Evolutionary conservation across 2,329 filamentous ascomycete genomes (phyloP), one percentile per base, ranked within the genome.

Genomic region (Ophiostoma perfectum): DNA sequence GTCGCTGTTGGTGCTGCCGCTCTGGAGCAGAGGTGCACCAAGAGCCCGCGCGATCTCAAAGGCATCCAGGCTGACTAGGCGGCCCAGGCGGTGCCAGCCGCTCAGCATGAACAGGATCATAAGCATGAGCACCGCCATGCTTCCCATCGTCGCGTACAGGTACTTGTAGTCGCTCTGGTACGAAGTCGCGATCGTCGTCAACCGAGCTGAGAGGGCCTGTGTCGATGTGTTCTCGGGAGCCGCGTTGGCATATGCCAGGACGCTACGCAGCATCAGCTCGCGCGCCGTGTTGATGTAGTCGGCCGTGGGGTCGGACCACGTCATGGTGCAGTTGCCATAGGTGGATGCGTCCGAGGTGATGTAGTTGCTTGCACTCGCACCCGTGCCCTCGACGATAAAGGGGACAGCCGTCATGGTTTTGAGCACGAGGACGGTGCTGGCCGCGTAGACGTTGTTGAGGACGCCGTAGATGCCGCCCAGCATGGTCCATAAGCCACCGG

Each of bases 191-290:
- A 65, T 49, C 0, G 9, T 41, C 16, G 60, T 65, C 39, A 18
- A 9, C 12, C 58, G 49, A 4, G 47, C 63, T 6, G 16, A 14
- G 2, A 68, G 14, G 14, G 2, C 18, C 41, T 12, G 39, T 2
- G 49, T 39, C 42, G n/a, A 47, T 9, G 49, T 38, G 41, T 36
- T 62, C 4, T 36, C 11, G 7, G 63, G 39, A 49, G 41, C 58
- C 8, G 18, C 39, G 11, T 9, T 8, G 0, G 67, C 49, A n/a
- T 68, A 68, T 14, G 63, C 36, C n/a, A 66, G n/a, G 4, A 64
- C 49, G 42, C 67, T 68, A 64, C 63, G 52, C 63, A 68, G 63
- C 67, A 68, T 68, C 49, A 68, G 49, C 63, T 65, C 67, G 52
- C 63, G 67, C 14, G 52, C 49, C 63, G 63, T 66, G 64, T 68